Evolutionary conservation across 2,329 filamentous ascomycete genomes (phyloP).

Genomic region (Acephala macrosclerotiorum): DNA sequence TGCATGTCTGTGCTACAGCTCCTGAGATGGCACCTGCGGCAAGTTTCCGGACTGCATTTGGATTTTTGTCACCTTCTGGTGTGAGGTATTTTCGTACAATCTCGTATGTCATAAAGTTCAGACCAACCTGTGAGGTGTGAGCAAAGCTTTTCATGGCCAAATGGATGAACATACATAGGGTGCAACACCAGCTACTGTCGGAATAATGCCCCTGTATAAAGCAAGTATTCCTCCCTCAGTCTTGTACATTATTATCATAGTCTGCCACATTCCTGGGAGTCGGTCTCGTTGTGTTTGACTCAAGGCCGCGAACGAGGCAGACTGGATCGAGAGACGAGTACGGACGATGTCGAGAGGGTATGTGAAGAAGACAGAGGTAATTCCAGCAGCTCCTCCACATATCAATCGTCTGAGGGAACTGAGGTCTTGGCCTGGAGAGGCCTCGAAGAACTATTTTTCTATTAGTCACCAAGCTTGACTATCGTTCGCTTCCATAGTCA

Average conservation of each 20-base stretch:
- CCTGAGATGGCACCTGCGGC: constrained; percentile 93
- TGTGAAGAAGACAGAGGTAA: constrained; percentile 93
- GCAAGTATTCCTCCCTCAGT: constrained; percentile 86
- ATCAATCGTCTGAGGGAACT: constrained; percentile 76
- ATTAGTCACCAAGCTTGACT: constrained; percentile 15
- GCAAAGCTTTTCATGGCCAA: not conserved
- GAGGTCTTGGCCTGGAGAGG: constrained; percentile 76
- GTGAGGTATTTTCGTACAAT: constrained; percentile 85
- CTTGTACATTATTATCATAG: constrained; percentile 84
- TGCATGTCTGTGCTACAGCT: constrained; percentile 95
- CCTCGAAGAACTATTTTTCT: constrained; percentile 72
- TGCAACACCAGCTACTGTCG: constrained; percentile 93
- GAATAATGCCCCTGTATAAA: constrained; percentile 93
- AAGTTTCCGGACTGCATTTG: constrained; percentile 80
- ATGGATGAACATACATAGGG: constrained; percentile 73
- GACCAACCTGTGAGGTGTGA: constrained; percentile 69
- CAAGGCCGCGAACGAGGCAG: constrained; percentile 89
- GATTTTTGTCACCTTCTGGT: constrained; percentile 85
- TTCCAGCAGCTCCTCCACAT: constrained; percentile 91
- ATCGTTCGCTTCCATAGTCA: not conserved
- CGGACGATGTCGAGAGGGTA: constrained; percentile 98
- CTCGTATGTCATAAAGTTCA: constrained; percentile 99
- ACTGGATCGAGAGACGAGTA: constrained; percentile 93
- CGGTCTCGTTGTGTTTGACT: constrained; percentile 65
- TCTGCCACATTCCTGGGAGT: constrained; percentile 91